Conservation (phyloP, 2,329 filamentous ascomycete genomes). For the Laburnicola sp. region DNA sequence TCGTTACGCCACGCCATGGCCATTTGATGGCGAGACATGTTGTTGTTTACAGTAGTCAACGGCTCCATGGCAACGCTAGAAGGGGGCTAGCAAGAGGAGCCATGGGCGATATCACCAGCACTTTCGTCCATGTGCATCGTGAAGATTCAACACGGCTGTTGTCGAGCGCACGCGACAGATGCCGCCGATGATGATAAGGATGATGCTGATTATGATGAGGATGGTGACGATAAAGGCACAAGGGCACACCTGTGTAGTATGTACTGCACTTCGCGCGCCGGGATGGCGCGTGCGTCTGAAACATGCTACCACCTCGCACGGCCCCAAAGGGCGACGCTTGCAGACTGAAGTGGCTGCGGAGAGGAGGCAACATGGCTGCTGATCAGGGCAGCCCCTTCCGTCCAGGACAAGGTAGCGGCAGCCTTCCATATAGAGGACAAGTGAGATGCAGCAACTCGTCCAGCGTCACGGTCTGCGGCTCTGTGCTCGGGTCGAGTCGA, state of each 20-base stretch:
- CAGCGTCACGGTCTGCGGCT: conserved; percentile 2
- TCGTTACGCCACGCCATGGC: conserved; percentile 2
- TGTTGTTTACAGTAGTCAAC: conserved; percentile 1
- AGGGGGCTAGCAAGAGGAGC: too few species aligned
- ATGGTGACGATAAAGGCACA: too few species aligned
- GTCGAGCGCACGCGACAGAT: neutral
- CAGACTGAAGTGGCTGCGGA: neutral
- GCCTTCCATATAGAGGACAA: neutral
- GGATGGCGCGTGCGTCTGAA: conserved; percentile 1
- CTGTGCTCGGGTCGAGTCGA: neutral
- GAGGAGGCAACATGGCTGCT: too few species aligned
- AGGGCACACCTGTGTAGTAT: neutral
- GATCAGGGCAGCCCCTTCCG: too few species aligned
- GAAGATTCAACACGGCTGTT: neutral
- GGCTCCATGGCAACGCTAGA: too few species aligned
- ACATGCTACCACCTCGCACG: neutral
- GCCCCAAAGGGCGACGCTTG: conserved; percentile 1
- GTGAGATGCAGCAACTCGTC: conserved; percentile 1
- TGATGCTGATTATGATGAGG: too few species aligned
- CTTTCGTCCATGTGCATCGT: too few species aligned
- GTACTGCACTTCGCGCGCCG: conserved; percentile 6
- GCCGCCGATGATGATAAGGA: too few species aligned
- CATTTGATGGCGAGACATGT: neutral
- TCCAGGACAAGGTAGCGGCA: neutral
- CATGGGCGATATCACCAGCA: too few species aligned